Evolutionary conservation across 2,329 filamentous ascomycete species (phyloP).

Genomic region (Phyllosticta ampelicida): DNA sequence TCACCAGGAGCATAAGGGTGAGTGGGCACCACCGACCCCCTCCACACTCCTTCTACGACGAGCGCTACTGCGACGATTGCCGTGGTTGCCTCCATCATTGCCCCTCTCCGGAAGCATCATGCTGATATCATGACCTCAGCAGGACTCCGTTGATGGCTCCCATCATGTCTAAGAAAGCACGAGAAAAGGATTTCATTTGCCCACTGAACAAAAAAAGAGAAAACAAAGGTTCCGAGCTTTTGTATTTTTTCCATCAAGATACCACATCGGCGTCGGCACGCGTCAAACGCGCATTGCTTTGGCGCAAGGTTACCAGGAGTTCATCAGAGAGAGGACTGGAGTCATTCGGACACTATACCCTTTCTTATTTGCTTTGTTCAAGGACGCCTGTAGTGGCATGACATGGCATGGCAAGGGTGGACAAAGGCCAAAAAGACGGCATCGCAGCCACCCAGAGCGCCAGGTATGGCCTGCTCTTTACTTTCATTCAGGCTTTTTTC

Average conservation of each 20-base stretch:
- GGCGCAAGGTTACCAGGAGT: background rate
- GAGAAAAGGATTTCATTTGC: too few species aligned
- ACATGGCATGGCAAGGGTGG: background rate
- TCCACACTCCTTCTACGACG: background rate
- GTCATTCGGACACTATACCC: background rate
- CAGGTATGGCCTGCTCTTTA: too few species aligned
- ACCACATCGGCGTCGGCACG: background rate
- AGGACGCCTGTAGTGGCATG: background rate
- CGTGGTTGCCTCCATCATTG: too few species aligned
- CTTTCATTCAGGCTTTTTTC: background rate
- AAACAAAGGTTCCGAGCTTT: background rate
- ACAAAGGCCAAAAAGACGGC: background rate
- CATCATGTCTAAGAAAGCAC: background rate
- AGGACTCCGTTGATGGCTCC: background rate
- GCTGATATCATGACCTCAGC: background rate
- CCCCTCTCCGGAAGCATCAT: background rate
- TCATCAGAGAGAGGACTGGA: background rate
- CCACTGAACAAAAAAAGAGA: background rate
- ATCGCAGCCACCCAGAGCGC: too few species aligned
- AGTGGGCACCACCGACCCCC: background rate
- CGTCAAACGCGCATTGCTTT: background rate
- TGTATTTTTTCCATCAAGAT: background rate
- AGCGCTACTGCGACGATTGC: too few species aligned
- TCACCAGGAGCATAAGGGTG: conserved; percentile 6
- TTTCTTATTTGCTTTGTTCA: background rate